Base-by-base conservation (phyloP, 371 early-diverging fungal genomes). In the Smittium culicis region DNA sequence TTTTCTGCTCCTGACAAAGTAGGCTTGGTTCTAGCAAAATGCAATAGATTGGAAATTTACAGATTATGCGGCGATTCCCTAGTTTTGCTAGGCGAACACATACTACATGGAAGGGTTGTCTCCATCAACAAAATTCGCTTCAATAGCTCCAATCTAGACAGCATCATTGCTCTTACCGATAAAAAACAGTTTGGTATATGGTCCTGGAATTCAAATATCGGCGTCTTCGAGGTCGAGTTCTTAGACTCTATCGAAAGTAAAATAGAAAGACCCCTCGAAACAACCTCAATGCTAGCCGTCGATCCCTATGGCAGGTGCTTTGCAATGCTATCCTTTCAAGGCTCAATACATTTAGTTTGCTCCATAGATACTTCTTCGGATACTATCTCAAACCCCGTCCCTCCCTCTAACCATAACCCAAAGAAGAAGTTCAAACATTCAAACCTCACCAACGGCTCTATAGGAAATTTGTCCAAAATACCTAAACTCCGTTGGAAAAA, bases 171-270 rank as follows among this genome's bases (percentile, higher is more conserved):
- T n/a, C n/a, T 63, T n/a, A 34, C 63, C 5, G 63, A 63, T 31
- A 63, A 63, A n/a, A 63, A 63, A 33, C 63, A 63, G 33, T 63
- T 63, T 63, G 63, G 34, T 5, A 31, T 63, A 63, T 63, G 63
- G 63, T n/a, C n/a, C 14, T 63, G 63, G 63, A 63, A 35, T 63
- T 8, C 17, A 35, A 33, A 32, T 1, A 63, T 2, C 29, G 35
- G 63, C 5, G 35, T 31, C 5, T 32, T 63, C 2, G 63, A 30
- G 33, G 87, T 90, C 0, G 88, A 88, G 71, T 77, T 79, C 34
- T 77, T 74, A n/a, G 89, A 88, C 34, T 82, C 82, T 64, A 70
- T 88, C 20, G 67, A 70, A 17, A 83, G 85, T 61, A 76, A 77
- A n/a, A 78, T 76, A 8, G 85, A 81, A 3, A 75, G 80, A 33